Conservation (phyloP, 495 filamentous ascomycete species). For the Chaetomium cochliodes region DNA sequence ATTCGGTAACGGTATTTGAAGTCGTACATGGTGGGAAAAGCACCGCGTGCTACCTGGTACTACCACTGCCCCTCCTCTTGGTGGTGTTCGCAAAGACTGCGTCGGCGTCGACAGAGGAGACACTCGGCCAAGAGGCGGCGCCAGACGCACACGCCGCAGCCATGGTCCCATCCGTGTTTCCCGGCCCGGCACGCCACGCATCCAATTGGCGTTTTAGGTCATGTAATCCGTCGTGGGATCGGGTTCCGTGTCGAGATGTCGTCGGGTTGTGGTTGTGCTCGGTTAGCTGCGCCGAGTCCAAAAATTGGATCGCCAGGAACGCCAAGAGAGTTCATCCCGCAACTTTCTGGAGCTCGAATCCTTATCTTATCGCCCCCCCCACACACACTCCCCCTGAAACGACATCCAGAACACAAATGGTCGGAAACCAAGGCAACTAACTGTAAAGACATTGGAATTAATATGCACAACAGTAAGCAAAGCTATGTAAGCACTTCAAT, state of each 20-base stretch:
- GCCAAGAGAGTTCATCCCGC: slow-evolving; percentile 5
- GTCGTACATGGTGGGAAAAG: neutral
- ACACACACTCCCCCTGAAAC: no score
- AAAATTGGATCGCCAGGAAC: slow-evolving; percentile 14
- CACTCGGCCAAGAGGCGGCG: slow-evolving; percentile 14
- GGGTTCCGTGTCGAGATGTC: neutral
- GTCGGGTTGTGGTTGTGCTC: neutral
- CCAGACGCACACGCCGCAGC: slow-evolving; percentile 27
- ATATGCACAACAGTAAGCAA: neutral
- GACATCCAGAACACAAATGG: no score
- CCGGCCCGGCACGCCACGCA: slow-evolving; percentile 32
- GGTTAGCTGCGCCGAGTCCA: neutral
- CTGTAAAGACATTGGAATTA: neutral
- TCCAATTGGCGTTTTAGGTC: slow-evolving; percentile 30
- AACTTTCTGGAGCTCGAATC: neutral
- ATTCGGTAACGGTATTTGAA: neutral
- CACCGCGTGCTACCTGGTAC: slow-evolving; percentile 2
- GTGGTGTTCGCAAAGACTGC: neutral
- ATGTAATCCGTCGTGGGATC: slow-evolving; percentile 15
- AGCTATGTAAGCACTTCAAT: neutral
- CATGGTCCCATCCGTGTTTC: slow-evolving; percentile 38
- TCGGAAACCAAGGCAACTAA: no score
- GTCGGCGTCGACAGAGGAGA: neutral
- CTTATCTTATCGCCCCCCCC: slow-evolving; percentile 13
- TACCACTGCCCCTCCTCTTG: neutral